Conservation (phyloP, 345 rosid species). For the Corchorus capsularis region DNA sequence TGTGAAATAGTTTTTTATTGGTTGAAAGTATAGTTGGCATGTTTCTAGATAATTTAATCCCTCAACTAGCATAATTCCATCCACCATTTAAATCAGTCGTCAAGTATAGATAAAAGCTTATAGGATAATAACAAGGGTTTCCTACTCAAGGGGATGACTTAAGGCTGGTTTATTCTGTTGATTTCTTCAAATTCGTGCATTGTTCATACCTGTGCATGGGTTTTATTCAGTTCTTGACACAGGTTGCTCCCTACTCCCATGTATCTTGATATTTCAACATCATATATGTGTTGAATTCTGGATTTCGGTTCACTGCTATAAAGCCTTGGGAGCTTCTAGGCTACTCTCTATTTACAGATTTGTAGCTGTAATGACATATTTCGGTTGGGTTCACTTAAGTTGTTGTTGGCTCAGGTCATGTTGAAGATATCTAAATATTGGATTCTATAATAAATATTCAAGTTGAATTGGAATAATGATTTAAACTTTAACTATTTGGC, state of each 20-base stretch:
- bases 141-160: neutral
- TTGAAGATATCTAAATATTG: neutral
- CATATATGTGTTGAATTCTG: neutral
- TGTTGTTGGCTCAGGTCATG: neutral
- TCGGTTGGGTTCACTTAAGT: neutral
- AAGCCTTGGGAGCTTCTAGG: neutral
- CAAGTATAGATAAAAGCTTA: neutral
- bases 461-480: neutral
- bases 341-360: neutral
- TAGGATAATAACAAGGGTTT: neutral
- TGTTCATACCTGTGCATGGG: neutral
- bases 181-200: too few relatives aligned
- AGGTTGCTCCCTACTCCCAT: neutral
- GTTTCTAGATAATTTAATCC: too few relatives aligned
- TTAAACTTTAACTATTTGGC: neutral
- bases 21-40: neutral
- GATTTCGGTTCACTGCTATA: neutral
- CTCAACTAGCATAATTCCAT: too few relatives aligned
- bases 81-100: neutral
- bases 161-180: neutral
- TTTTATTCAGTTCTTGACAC: neutral
- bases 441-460: neutral
- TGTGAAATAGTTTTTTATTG: neutral
- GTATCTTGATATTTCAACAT: neutral
- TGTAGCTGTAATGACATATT: neutral